Percentiles rank a stretch among this genome's conserved stretches.
Conservation (phyloP, 768 basidiomycete genomes). For the Boletus insuetus region DNA sequence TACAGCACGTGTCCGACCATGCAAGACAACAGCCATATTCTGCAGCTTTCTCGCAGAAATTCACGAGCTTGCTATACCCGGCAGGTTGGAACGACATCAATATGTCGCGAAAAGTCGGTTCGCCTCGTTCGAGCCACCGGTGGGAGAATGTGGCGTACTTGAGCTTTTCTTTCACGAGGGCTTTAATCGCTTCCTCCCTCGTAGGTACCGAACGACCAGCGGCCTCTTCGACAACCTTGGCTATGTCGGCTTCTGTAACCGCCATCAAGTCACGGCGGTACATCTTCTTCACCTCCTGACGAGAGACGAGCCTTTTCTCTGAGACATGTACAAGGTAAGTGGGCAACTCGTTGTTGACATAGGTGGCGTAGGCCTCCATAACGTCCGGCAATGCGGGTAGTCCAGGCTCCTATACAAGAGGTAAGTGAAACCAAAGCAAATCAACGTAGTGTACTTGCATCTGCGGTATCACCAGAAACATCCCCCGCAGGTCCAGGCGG, state of each 20-base stretch:
- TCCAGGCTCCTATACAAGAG: constrained; percentile 11
- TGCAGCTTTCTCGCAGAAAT: constrained; percentile 26
- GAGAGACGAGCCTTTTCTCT: constrained; percentile 26
- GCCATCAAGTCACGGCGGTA: constrained; percentile 27
- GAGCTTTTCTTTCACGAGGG: constrained; percentile 22
- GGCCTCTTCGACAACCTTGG: constrained; percentile 15
- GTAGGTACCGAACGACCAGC: constrained; percentile 25
- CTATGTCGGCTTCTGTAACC: constrained; percentile 26
- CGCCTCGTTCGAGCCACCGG: constrained; percentile 30
- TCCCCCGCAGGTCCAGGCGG: constrained; percentile 17
- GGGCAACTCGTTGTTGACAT: constrained; percentile 31
- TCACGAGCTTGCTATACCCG: constrained; percentile 25
- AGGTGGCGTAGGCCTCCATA: constrained; percentile 18
- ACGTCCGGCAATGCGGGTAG: constrained; percentile 21
- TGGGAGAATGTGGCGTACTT: constrained; percentile 31
- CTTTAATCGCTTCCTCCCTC: constrained; percentile 26
- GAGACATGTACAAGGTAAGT: constrained; percentile 29
- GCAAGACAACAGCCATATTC: constrained; percentile 29
- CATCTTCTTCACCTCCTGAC: constrained; percentile 31
- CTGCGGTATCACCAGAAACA: background rate
- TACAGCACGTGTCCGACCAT: constrained; percentile 37
- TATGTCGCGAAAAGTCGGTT: constrained; percentile 30
- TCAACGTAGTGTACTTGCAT: constrained; percentile 5
- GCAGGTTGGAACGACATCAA: constrained; percentile 28
- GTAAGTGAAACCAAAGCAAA: background rate